Base-by-base conservation (phyloP, 2,329 filamentous ascomycete genomes). In the Hypomyces perniciosus region DNA sequence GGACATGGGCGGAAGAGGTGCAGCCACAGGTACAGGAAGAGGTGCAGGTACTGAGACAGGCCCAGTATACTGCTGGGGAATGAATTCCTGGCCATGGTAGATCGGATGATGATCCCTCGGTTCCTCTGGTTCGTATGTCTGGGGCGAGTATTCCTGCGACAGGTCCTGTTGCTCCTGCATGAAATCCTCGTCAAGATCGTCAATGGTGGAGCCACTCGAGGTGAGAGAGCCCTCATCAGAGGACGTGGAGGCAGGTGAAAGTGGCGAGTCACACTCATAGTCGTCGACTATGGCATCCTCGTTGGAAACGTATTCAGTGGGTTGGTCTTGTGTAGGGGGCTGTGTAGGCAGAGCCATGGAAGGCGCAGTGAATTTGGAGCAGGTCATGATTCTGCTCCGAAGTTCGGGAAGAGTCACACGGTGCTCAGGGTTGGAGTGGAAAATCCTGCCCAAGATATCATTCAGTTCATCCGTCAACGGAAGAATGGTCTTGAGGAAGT, bases 401-500 rank as follows among this genome's bases (percentile, higher is more conserved):
- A 99, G 79, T 70, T 96, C 88, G 50, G 82, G 72, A 56, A 99
- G 79, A 51, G 84, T 85, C 64, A 95, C 91, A 68, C 93, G 80
- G 66, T 89, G 83, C 62, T 84, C 79, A 51, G 93, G 91, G 70
- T 93, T 85, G 68, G 84, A 82, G 64, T 92, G 85, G 69, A 99
- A 99, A 62, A 97, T 88, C 63, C 86, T 83, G 59, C 83, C 84
- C 61, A 99, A 73, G 57, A 99, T 95, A 65, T 81, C 77, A 73
- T 96, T 91, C 67, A 97, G 78, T 65, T 96, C 91, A 65, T 88
- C 79, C 50, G 93, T 91, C 63, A 99, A 73, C 26, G 93, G 92
- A 51, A 99, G 79, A 62, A 99, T 99, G 56, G 90, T 88, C 75
- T 90, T 87, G 58, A 99, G 75, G 69, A 97, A 99, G 65, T 86